These are phyloP conservation scores for Dothideomycetes sp. DNA, from an alignment of 2,329 filamentous ascomycete genomes.

Conservation along the genomic window DNA sequence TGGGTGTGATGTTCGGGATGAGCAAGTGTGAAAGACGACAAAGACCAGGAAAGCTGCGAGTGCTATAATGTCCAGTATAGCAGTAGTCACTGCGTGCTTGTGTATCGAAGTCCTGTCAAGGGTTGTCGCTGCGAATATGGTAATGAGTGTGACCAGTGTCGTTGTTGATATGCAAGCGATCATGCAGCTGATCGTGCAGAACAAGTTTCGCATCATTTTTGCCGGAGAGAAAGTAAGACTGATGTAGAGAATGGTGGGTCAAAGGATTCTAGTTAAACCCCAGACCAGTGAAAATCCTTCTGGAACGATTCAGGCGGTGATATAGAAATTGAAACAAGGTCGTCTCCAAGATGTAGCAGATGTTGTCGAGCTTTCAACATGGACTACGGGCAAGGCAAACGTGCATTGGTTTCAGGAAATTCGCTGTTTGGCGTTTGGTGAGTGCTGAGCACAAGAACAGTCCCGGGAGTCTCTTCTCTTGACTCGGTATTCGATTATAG, in stretches of 20 bases:
- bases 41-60: constrained; percentile 14
- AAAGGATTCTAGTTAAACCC: background rate
- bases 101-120: constrained; percentile 1
- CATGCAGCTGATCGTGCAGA: constrained; percentile 11
- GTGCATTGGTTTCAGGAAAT: too few species aligned
- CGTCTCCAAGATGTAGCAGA: too few species aligned
- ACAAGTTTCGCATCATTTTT: background rate
- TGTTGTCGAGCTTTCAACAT: too few species aligned
- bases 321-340: too few species aligned
- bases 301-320: too few species aligned
- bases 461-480: too few species aligned
- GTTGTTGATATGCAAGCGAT: constrained; percentile 9
- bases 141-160: constrained; percentile 6
- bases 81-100: constrained; percentile 15
- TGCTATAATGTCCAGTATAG: constrained; percentile 16
- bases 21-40: constrained; percentile 9
- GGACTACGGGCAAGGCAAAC: too few species aligned
- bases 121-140: constrained; percentile 14
- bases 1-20: background rate
- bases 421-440: too few species aligned
- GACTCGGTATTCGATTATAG: too few species aligned
- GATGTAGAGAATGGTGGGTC: background rate
- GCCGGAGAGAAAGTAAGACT: background rate
- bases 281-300: background rate
- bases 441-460: too few species aligned